Evolutionary conservation across 148 eudicot genomes (phyloP), one percentile per base, ranked within the genome.

Genomic region (Nyssa sinensis): DNA sequence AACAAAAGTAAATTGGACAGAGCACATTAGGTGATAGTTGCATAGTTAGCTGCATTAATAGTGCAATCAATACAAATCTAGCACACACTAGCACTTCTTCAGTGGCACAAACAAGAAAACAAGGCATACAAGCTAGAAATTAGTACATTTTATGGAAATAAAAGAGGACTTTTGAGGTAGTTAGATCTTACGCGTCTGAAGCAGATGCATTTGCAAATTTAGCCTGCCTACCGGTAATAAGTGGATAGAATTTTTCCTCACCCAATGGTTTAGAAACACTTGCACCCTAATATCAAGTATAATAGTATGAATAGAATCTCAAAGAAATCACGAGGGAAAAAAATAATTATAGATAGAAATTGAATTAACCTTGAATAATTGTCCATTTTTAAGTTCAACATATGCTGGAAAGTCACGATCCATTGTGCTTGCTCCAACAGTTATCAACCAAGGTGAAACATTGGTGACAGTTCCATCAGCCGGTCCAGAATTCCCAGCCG

Each of bases 401-500:
- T n/a, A 77, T 55, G 86, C 62, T 25, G 62, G 75, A 30, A 87
- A 85, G 74, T 84, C 75, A 0, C 94, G 81, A 37, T 86, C 89
- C 62, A 82, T 47, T n/a, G n/a, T n/a, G n/a, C n/a, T n/a, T n/a
- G n/a, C n/a, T n/a, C n/a, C n/a, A n/a, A n/a, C n/a, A n/a, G 94
- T 90, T 19, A 87, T 23, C 23, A 87, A 61, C 94, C 94, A 90
- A 1, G 94, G 94, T 1, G 91, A 83, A 14, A 85, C 75, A 71
- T 90, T 90, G 0, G 81, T n/a, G 0, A 86, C 89, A 10, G 83
- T 32, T 11, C 76, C 85, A 0, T 27, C 62, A 1, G 0, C 5
- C 9, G 93, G 93, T 1, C 93, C 93, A 0, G 58, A 53, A 55
- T 89, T 89, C 17, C 93, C 93, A 32, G 84, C 93, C 25, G 93